A percentile compares a stretch with the other conserved stretches of the same genome.
phyloP scores from a whole-genome alignment of 2,329 filamentous ascomycete species.

The Arthrobotrys iridis region DNA sequence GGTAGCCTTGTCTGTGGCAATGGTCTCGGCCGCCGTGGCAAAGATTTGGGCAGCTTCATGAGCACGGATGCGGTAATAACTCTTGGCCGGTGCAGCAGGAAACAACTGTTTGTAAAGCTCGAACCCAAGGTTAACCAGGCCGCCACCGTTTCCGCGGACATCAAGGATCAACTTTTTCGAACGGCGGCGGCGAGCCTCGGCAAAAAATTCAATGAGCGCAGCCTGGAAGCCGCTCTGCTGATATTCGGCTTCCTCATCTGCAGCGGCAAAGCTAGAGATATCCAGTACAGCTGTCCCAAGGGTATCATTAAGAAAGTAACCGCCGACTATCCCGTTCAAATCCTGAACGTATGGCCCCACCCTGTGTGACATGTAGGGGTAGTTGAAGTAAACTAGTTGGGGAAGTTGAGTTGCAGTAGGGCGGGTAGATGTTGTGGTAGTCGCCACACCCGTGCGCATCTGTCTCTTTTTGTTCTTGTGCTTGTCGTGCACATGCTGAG shows the following conservation, averaged over 20 bases:
- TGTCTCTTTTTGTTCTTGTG: not conserved
- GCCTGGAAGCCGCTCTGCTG: conserved; percentile 24
- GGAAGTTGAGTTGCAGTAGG: not conserved
- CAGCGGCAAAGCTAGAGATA: conserved; percentile 45
- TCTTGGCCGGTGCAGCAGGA: conserved; percentile 63
- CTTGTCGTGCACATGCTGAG: conserved; percentile 15
- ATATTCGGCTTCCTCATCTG: conserved; percentile 15
- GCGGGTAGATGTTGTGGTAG: not conserved
- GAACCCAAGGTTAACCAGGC: conserved; percentile 64
- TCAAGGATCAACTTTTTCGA: conserved; percentile 68
- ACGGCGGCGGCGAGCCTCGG: conserved; percentile 4
- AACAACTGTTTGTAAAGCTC: conserved; percentile 69
- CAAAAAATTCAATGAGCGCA: conserved; percentile 29
- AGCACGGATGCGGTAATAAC: conserved; percentile 64
- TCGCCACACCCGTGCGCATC: not conserved
- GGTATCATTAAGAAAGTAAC: conserved; percentile 50
- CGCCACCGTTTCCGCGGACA: conserved; percentile 70
- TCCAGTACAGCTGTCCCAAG: conserved; percentile 34
- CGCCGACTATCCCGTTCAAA: conserved; percentile 36
- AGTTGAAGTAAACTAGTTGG: conserved; percentile 41
- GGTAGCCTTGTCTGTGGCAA: conserved; percentile 20
- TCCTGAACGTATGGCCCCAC: conserved; percentile 43
- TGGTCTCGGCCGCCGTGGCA: conserved; percentile 1
- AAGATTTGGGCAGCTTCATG: conserved; percentile 58
- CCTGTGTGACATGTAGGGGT: conserved; percentile 35